Conservation (phyloP, 2,329 filamentous ascomycete species). For the Colletotrichum lentis region DNA sequence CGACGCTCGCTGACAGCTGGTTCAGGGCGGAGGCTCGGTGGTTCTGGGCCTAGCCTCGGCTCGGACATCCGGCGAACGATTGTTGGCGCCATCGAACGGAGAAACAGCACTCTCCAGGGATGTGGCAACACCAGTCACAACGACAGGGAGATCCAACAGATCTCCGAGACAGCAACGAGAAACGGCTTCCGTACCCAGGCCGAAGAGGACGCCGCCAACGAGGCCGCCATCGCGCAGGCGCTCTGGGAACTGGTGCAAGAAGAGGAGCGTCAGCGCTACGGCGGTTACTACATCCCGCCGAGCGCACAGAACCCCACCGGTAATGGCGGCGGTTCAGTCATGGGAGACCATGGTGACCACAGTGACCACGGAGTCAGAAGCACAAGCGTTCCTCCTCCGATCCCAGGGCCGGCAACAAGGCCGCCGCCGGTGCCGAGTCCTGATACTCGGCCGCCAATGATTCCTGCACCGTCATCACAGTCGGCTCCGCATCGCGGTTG, state of each 20-base stretch:
- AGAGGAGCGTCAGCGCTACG: conserved; percentile 68
- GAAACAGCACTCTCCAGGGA: conserved; percentile 72
- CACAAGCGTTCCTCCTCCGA: conserved; percentile 29
- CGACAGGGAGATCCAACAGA: conserved; percentile 70
- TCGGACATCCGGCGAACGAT: conserved; percentile 77
- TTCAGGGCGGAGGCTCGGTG: conserved; percentile 78
- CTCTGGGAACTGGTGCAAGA: conserved; percentile 87
- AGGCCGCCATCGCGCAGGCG: conserved; percentile 84
- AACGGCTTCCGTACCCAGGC: conserved; percentile 84
- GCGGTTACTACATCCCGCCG: conserved; percentile 60
- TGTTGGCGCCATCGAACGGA: conserved; percentile 73
- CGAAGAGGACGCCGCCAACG: conserved; percentile 88
- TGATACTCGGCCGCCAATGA: conserved; percentile 21
- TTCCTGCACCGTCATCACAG: conserved; percentile 8
- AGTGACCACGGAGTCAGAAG: conserved; percentile 16
- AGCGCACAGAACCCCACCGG: conserved; percentile 62
- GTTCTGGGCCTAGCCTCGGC: conserved; percentile 60
- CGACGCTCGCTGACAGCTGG: conserved; percentile 65
- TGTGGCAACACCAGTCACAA: conserved; percentile 78
- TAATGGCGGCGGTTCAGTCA: conserved; percentile 48
- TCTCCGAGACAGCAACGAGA: conserved; percentile 68
- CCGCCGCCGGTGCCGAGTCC: conserved; percentile 38
- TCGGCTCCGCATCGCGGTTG: conserved; percentile 49
- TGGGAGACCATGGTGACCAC: conserved; percentile 34
- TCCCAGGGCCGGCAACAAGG: conserved; percentile 23